Conservation (phyloP, 495 filamentous ascomycete genomes). For the Xanthoparmelia taractica region DNA sequence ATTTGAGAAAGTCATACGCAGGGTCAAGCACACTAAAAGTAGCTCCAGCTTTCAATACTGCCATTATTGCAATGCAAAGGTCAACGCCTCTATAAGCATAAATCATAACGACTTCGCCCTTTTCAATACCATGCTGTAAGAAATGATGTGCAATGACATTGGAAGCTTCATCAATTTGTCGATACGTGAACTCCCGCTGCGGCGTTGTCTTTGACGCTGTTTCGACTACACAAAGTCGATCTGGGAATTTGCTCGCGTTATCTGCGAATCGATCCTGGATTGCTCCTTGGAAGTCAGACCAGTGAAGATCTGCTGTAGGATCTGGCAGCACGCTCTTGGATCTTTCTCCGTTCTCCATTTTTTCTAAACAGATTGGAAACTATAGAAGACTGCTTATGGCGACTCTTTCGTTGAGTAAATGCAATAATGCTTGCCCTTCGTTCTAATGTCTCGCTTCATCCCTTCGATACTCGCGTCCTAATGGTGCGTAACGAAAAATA, state of each 20-base stretch:
- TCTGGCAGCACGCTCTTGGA: slow-evolving; percentile 47
- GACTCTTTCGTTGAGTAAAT: no score
- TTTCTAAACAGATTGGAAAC: background rate
- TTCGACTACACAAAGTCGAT: slow-evolving; percentile 74
- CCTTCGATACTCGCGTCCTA: background rate
- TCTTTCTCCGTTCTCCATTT: background rate
- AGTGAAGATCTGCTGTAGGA: slow-evolving; percentile 69
- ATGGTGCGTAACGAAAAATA: no score
- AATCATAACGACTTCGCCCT: slow-evolving; percentile 90
- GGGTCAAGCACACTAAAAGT: slow-evolving; percentile 20
- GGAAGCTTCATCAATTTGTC: slow-evolving; percentile 78
- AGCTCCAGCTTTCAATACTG: slow-evolving; percentile 40
- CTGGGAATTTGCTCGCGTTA: slow-evolving; percentile 69
- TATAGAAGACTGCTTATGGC: background rate
- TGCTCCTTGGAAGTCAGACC: slow-evolving; percentile 71
- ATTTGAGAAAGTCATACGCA: slow-evolving; percentile 30
- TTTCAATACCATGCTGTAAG: slow-evolving; percentile 59
- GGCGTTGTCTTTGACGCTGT: slow-evolving; percentile 57
- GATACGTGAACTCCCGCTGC: slow-evolving; percentile 70
- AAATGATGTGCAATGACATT: slow-evolving; percentile 76
- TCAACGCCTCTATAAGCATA: slow-evolving; percentile 78
- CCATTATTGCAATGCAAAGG: slow-evolving; percentile 56
- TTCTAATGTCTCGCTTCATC: no score
- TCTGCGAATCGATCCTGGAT: slow-evolving; percentile 71
- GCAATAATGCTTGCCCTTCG: no score